A percentile compares a stretch with the other conserved stretches of the same genome.
phyloP scores from a whole-genome alignment of 176 grass and related monocot genomes.

The Raddia guianensis region DNA sequence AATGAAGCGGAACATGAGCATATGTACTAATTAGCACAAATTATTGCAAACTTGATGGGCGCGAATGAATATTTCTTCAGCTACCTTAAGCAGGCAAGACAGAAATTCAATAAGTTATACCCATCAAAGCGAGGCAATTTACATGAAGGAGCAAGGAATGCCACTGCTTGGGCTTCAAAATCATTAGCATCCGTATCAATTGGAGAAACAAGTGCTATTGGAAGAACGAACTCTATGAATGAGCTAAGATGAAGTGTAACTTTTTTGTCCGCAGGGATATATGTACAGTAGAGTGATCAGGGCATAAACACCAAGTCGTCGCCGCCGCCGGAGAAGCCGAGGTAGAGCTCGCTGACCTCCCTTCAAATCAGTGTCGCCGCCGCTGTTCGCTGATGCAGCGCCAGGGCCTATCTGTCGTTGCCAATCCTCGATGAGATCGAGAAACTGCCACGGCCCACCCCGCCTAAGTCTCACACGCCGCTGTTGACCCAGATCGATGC shows the following conservation, averaged over 20 bases:
- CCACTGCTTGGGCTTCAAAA: constrained; percentile 80
- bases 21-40: no score
- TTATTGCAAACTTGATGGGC: constrained; percentile 56
- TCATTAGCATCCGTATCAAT: constrained; percentile 89
- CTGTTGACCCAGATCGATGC: no score
- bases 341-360: no score
- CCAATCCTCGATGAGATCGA: no score
- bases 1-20: constrained; percentile 5
- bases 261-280: constrained; percentile 49
- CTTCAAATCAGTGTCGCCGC: no score
- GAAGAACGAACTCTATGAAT: constrained; percentile 56
- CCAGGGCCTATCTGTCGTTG: no score
- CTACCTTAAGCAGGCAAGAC: constrained; percentile 71
- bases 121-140: constrained; percentile 86
- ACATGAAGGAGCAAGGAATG: constrained; percentile 74
- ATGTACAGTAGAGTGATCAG: constrained; percentile 76
- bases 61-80: constrained; percentile 62
- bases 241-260: constrained; percentile 69
- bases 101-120: constrained; percentile 54
- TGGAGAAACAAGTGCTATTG: constrained; percentile 67
- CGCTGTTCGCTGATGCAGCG: no score
- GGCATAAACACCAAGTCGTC: constrained; percentile 43
- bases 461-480: no score
- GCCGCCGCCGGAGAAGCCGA: no score
- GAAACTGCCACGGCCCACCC: no score